Percentiles rank a stretch among this genome's conserved stretches.
phyloP scores from a whole-genome alignment of 352 stramenopile species.

The Globisporangium cystogenes region DNA sequence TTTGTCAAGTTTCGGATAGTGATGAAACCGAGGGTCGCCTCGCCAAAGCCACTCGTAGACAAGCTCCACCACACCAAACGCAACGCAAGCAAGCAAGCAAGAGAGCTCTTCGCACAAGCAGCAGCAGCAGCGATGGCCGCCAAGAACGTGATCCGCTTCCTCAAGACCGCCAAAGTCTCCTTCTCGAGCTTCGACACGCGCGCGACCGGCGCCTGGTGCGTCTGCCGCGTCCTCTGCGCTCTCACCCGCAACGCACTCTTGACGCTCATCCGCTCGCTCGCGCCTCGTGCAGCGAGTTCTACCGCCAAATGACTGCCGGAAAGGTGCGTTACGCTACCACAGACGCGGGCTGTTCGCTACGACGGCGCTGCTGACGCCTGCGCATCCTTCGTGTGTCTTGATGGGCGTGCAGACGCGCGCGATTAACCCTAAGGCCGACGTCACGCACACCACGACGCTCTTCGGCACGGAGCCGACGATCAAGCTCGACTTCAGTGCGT shows the following conservation, averaged over 20 bases:
- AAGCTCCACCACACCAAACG: too few relatives aligned
- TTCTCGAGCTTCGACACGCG: constrained; percentile 79
- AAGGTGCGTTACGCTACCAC: constrained; percentile 61
- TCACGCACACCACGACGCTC: constrained; percentile 51
- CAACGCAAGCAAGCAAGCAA: too few relatives aligned
- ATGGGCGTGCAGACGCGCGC: constrained; percentile 41
- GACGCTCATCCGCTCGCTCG: not conserved
- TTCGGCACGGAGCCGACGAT: constrained; percentile 53
- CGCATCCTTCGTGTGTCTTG: not conserved
- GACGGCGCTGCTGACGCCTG: not conserved
- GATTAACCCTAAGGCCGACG: constrained; percentile 78
- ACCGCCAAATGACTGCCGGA: constrained; percentile 69
- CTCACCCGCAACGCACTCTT: not conserved
- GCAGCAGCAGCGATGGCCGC: constrained; percentile 48
- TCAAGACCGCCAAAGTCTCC: constrained; percentile 81
- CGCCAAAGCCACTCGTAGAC: not conserved
- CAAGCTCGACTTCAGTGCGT: constrained; percentile 81
- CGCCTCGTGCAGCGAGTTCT: constrained; percentile 59
- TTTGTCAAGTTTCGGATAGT: not conserved
- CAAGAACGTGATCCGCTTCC: constrained; percentile 80
- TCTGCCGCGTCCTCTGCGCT: not conserved
- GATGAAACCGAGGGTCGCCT: not conserved
- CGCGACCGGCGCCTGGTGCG: constrained; percentile 72
- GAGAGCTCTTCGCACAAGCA: constrained; percentile 16
- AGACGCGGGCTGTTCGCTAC: too few relatives aligned